These are phyloP conservation scores for Lumnitzera racemosa DNA, from an alignment of 345 rosid genomes.

Conservation along the genomic window DNA sequence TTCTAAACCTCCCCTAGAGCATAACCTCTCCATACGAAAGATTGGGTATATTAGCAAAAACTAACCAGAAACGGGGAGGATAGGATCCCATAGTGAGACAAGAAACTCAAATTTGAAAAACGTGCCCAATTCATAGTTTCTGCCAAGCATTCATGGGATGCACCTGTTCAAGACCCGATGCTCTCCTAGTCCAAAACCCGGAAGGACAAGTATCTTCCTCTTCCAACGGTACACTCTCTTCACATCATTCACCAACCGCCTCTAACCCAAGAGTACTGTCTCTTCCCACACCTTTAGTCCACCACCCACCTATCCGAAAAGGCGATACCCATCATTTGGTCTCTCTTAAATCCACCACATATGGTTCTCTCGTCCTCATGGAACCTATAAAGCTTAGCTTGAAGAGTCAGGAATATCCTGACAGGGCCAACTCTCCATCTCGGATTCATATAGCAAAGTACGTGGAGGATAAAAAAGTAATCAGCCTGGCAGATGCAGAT, in stretches of 20 bases:
- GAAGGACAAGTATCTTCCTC: slow-evolving; percentile 17
- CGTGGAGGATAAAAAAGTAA: slow-evolving; percentile 2
- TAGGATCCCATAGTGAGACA: background rate
- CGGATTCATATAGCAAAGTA: slow-evolving; percentile 15
- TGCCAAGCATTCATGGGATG: slow-evolving; percentile 54
- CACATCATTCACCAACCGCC: slow-evolving; percentile 17
- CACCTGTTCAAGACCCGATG: slow-evolving; percentile 46
- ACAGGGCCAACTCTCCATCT: slow-evolving; percentile 8
- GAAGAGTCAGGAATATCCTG: slow-evolving; percentile 15
- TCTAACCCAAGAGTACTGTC: slow-evolving; percentile 41
- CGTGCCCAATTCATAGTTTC: background rate
- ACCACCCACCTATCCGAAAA: slow-evolving; percentile 75
- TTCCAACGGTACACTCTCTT: slow-evolving; percentile 7
- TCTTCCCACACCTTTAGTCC: slow-evolving; percentile 61
- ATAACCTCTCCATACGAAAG: background rate
- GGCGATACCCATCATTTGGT: slow-evolving; percentile 92
- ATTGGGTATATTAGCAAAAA: background rate
- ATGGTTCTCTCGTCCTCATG: slow-evolving; percentile 64
- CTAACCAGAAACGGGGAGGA: background rate
- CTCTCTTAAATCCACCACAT: slow-evolving; percentile 72
- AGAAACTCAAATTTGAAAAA: background rate
- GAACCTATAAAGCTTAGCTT: slow-evolving; percentile 19
- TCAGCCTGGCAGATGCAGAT: slow-evolving; percentile 13
- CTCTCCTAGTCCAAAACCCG: slow-evolving; percentile 9
- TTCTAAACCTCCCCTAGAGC: slow-evolving; percentile 8